A percentile compares a stretch with the other conserved stretches of the same genome.
Evolutionary conservation across 1,284 basidiomycete species (phyloP).

Genomic region (Tylopilus orsonianus): DNA sequence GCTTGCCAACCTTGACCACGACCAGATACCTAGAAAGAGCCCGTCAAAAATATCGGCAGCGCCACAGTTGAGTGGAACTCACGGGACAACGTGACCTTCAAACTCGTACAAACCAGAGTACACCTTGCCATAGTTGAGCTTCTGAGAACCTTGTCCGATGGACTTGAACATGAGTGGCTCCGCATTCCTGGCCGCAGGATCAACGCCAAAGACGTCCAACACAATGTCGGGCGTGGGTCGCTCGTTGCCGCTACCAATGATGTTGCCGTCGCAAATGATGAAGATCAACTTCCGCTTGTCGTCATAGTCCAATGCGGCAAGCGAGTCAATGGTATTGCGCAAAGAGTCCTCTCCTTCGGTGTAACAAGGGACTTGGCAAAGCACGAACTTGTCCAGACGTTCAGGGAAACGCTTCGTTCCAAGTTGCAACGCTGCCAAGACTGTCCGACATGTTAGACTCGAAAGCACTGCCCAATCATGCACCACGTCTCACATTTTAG

Average conservation of each 20-base stretch:
- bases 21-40: slow-evolving; percentile 75
- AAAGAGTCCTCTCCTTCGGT: slow-evolving; percentile 97
- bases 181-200: slow-evolving; percentile 80
- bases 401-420: slow-evolving; percentile 83
- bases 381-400: slow-evolving; percentile 94
- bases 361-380: slow-evolving; percentile 97
- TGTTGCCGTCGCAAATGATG: slow-evolving; percentile 97
- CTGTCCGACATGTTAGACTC: slow-evolving; percentile 39
- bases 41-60: slow-evolving; percentile 1
- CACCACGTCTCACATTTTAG: slow-evolving; percentile 76
- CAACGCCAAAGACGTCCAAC: slow-evolving; percentile 92
- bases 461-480: neutral
- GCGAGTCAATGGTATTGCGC: slow-evolving; percentile 91
- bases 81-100: slow-evolving; percentile 93
- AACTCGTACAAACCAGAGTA: slow-evolving; percentile 97
- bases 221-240: slow-evolving; percentile 90
- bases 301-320: slow-evolving; percentile 91
- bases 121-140: slow-evolving; percentile 95
- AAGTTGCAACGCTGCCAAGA: slow-evolving; percentile 91
- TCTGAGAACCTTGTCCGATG: slow-evolving; percentile 89
- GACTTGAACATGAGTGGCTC: slow-evolving; percentile 96
- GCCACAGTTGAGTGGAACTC: slow-evolving; percentile 34
- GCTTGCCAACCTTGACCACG: slow-evolving; percentile 95
- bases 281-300: slow-evolving; percentile 97
- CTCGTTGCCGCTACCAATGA: slow-evolving; percentile 97